Evolutionary conservation across 495 filamentous ascomycete genomes (phyloP), one percentile per base, ranked within the genome.

Genomic region (Bacidia gigantensis): DNA sequence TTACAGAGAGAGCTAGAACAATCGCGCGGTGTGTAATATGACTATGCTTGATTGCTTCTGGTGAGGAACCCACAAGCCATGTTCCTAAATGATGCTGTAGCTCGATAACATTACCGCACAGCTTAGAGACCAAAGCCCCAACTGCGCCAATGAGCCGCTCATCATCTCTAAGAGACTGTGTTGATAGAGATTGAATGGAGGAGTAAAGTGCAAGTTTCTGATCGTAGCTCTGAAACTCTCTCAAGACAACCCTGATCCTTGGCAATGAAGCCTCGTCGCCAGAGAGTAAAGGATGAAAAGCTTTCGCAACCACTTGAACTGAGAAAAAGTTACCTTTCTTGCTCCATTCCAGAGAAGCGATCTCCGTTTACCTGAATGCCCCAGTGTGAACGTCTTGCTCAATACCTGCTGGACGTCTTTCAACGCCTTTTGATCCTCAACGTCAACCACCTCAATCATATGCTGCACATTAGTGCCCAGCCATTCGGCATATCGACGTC

Each of bases 401-500:
- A 82, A 70, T 24, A 95, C 57, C 38, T 79, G 72, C 42, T 79
- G 73, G 21, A 76, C 72, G 26, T 76, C 62, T 54, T 77, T 81
- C 69, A 70, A 72, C 1, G 54, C 64, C 21, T 65, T 64, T 26
- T 73, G 69, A 24, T 77, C 65, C 2, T 54, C 50, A 21, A 62
- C 54, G 12, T 71, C 64, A 20, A 64, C 53, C 12, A 71, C 64
- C 38, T 64, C 64, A 23, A 68, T 64, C 67, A 82, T 75, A 20
- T 67, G 51, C 12, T 71, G 71, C 39, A 89, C 71, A 58, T 81
- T 86, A n/a, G 40, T 51, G n/a, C 83, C 88, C 11, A 96, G 64
- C 92, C 93, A 97, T 3, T 65, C 58, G 9, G 75, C 70, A 69
- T 84, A 97, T 10, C 72, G 56, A 41, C 64, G 65, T 0, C 81